phyloP scores from a whole-genome alignment of 192 early-diverging fungal genomes.

The Phlyctochytrium planicorne region DNA sequence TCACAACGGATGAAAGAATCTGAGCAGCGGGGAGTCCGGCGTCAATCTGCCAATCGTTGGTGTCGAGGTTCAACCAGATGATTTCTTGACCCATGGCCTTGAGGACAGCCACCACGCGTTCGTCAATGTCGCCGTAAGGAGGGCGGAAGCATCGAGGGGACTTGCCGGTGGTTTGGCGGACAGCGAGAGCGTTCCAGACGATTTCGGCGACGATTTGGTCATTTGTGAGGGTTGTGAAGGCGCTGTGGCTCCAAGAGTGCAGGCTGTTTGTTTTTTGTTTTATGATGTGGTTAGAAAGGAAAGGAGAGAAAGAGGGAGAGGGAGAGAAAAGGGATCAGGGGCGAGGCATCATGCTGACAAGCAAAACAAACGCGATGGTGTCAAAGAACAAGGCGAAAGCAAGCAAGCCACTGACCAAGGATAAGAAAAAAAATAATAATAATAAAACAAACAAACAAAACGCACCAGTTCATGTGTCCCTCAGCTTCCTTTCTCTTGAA shows the following conservation, averaged over 20 bases:
- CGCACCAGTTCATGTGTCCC: constrained; percentile 51
- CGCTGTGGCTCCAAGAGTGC: constrained; percentile 59
- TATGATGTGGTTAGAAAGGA: too few relatives aligned
- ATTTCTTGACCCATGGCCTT: constrained; percentile 44
- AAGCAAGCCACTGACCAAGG: too few relatives aligned
- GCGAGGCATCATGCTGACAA: too few relatives aligned
- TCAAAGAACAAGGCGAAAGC: too few relatives aligned
- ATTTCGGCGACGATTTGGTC: constrained; percentile 70
- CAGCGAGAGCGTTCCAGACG: constrained; percentile 54
- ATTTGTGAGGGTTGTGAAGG: constrained; percentile 59
- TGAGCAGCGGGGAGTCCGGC: too few relatives aligned
- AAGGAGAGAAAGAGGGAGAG: too few relatives aligned
- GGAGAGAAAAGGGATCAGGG: too few relatives aligned
- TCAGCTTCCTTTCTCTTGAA: constrained; percentile 41
- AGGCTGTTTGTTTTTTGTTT: too few relatives aligned
- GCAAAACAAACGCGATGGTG: too few relatives aligned
- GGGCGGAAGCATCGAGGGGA: constrained; percentile 49
- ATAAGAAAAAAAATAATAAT: too few relatives aligned
- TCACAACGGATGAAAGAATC: too few relatives aligned
- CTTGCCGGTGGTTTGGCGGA: constrained; percentile 33
- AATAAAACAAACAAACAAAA: too few relatives aligned
- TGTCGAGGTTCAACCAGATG: neutral
- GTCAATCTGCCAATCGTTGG: neutral
- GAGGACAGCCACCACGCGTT: constrained; percentile 60
- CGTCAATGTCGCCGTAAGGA: constrained; percentile 68